Percentiles rank a stretch among this genome's conserved stretches.
Conservation (phyloP, 805 yeast species). For the Zygosaccharomyces bisporus region DNA sequence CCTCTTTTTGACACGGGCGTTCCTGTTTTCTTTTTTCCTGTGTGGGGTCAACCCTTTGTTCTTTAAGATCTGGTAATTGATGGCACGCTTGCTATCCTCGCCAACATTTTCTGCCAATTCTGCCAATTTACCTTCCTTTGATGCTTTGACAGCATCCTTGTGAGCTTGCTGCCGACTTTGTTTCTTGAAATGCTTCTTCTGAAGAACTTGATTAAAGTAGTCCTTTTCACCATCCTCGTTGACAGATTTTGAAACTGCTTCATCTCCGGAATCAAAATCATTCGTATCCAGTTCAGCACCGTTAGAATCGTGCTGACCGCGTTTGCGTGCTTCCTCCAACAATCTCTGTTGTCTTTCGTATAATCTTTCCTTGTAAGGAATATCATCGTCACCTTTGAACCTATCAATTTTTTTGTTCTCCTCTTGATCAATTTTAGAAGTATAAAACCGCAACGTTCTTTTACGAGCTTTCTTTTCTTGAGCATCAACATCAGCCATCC, state of each 20-base stretch:
- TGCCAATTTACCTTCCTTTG: conserved; percentile 76
- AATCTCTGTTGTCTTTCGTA: conserved; percentile 88
- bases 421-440: conserved; percentile 91
- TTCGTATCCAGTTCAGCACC: conserved; percentile 56
- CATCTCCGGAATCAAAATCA: conserved; percentile 49
- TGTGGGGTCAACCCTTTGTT: conserved; percentile 94
- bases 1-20: conserved; percentile 97
- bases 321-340: conserved; percentile 79
- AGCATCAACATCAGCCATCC: conserved; percentile 73
- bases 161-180: conserved; percentile 60
- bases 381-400: conserved; percentile 78
- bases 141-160: conserved; percentile 66
- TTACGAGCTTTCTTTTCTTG: conserved; percentile 82
- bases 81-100: conserved; percentile 86
- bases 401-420: conserved; percentile 56
- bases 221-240: conserved; percentile 49
- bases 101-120: conserved; percentile 63
- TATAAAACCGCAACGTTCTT: conserved; percentile 86
- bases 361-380: conserved; percentile 86
- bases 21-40: conserved; percentile 89
- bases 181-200: conserved; percentile 46
- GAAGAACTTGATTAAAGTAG: conserved; percentile 55
- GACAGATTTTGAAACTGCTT: conserved; percentile 38
- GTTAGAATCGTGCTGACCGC: conserved; percentile 60
- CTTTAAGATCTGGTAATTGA: conserved; percentile 90